phyloP scores from a whole-genome alignment of 768 basidiomycete species.

The Amylocystis lapponica region DNA sequence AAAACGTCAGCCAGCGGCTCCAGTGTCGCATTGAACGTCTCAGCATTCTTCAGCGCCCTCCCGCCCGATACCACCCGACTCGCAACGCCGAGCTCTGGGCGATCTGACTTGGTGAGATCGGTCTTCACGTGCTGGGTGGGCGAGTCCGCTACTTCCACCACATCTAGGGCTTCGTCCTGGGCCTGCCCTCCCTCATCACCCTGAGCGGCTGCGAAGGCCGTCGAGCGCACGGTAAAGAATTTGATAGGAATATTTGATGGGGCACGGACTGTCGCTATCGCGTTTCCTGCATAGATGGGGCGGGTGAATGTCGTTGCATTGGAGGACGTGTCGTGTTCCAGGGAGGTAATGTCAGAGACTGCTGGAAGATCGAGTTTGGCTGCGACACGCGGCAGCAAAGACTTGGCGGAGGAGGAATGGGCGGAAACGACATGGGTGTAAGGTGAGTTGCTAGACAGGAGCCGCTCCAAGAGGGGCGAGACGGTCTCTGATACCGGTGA shows the following conservation, averaged over 20 bases:
- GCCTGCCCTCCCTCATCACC: constrained; percentile 48
- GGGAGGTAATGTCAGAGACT: constrained; percentile 83
- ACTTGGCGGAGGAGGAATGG: constrained; percentile 90
- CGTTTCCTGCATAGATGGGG: constrained; percentile 97
- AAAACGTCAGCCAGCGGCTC: constrained; percentile 91
- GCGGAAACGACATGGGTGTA: constrained; percentile 92
- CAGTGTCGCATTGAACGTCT: constrained; percentile 82
- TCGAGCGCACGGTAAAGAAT: constrained; percentile 91
- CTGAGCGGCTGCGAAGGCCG: constrained; percentile 73
- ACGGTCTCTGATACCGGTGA: constrained; percentile 70
- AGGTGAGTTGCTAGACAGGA: constrained; percentile 54
- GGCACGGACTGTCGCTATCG: constrained; percentile 86
- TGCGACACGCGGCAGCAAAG: constrained; percentile 87
- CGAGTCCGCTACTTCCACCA: constrained; percentile 51
- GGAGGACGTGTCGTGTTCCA: constrained; percentile 64
- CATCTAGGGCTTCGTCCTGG: constrained; percentile 54
- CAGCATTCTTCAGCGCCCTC: constrained; percentile 88
- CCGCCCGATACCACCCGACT: constrained; percentile 91
- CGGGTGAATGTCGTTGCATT: constrained; percentile 84
- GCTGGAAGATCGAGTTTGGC: constrained; percentile 86
- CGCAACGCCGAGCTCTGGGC: constrained; percentile 88
- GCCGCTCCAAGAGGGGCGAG: constrained; percentile 74
- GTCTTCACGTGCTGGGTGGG: constrained; percentile 66
- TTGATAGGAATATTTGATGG: constrained; percentile 75
- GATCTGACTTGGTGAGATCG: constrained; percentile 80